phyloP scores from a whole-genome alignment of 352 stramenopile genomes.

The Globisporangium nagaii region DNA sequence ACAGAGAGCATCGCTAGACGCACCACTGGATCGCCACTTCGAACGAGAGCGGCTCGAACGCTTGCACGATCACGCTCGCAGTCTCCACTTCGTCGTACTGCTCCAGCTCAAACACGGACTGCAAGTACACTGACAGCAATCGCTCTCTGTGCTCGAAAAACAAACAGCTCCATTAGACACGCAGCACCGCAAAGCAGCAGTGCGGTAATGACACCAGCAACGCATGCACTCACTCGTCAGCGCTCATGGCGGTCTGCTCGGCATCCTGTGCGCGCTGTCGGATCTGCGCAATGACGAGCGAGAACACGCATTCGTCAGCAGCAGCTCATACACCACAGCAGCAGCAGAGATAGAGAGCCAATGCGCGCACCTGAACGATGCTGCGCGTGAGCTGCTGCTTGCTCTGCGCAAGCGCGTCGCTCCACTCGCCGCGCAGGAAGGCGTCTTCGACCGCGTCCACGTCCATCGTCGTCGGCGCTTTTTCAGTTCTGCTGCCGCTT shows the following conservation, averaged over 20 bases:
- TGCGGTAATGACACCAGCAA: background rate
- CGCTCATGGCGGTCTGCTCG: background rate
- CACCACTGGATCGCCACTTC: conserved; percentile 40
- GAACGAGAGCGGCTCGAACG: conserved; percentile 38
- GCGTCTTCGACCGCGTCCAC: conserved; percentile 43
- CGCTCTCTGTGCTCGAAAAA: conserved; percentile 30
- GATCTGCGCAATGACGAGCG: background rate
- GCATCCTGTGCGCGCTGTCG: conserved; percentile 3
- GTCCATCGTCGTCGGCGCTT: conserved; percentile 16
- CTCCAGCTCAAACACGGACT: conserved; percentile 57
- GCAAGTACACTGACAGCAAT: conserved; percentile 59
- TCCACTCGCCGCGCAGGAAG: conserved; percentile 58
- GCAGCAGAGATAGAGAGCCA: background rate
- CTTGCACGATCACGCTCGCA: conserved; percentile 25
- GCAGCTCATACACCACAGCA: background rate
- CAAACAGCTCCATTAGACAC: background rate
- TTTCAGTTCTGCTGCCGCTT: background rate
- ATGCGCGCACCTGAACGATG: conserved; percentile 19
- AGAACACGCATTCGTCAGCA: conserved; percentile 1
- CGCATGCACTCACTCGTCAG: conserved; percentile 3
- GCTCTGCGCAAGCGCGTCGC: conserved; percentile 42
- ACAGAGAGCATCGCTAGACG: background rate
- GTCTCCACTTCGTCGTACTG: conserved; percentile 51
- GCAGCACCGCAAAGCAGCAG: background rate
- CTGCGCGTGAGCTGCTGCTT: conserved; percentile 26